Evolutionary conservation across 345 rosid species (phyloP), one percentile per base, ranked within the genome.

Genomic region (Gynandropsis gynandra): DNA sequence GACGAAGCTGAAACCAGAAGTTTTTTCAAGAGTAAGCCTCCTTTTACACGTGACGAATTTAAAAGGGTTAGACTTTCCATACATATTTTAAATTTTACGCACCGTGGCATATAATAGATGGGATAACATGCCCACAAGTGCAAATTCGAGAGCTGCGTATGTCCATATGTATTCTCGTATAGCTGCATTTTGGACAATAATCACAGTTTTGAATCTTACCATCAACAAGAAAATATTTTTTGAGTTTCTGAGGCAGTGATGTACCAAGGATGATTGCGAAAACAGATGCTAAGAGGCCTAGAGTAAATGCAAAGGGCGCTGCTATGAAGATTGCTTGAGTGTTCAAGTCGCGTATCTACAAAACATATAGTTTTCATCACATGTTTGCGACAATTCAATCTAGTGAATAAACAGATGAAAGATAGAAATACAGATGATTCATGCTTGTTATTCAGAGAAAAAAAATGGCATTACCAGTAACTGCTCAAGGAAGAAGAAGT

Each of bases 401-500:
- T 24, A 24, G 29, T 5, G 2, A 24, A 24, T 24, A 24, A 24
- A 24, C 29, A 24, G 29, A 24, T 2, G 4, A 24, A 24, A 24
- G 29, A 24, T 2, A 2, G 5, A 24, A 24, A 24, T 2, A 5
- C 29, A 2, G 29, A 24, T 24, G 29, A 24, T 24, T 24, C 5
- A 5, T 24, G 29, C 2, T 24, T 24, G 29, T 24, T 24, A 24
- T n/a, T n/a, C n/a, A n/a, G n/a, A n/a, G n/a, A n/a, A n/a, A n/a
- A n/a, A n/a, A n/a, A n/a, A n/a, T n/a, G n/a, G n/a, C n/a, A n/a
- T 24, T 79, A 92, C 98, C 80, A 92, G 72, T 66, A 92, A 63
- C 61, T 92, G 98, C 76, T 87, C 96, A 19, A 87, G 86, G 83
- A 87, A 84, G 85, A 87, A 92, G 80, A 92, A 92, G 70, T 92